Base-by-base conservation (phyloP, 306 rosid genomes). In the Trifolium dubium region DNA sequence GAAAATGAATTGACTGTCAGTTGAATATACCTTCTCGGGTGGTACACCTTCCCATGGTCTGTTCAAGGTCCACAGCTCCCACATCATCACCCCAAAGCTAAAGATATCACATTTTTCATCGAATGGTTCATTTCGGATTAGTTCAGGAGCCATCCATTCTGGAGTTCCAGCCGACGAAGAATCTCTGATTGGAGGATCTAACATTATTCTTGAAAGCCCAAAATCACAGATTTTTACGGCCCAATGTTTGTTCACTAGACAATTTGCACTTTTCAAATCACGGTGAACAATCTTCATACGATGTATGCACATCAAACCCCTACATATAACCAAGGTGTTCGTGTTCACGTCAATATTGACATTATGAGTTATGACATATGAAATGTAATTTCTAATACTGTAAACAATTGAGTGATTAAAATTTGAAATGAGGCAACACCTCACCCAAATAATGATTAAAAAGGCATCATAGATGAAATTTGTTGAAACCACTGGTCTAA, bases 101-200 rank as follows among this genome's bases (percentile, higher is more conserved):
- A 95, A 95, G 69, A 95, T 92, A 80, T 95, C 99, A 71, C 99
- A 95, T 83, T 95, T 95, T 80, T 95, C 99, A 2, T 90, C 82
- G 83, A 90, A 92, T 53, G 98, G 98, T 76, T 95, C 99, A 8
- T 88, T 95, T 85, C 93, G 88, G 56, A 95, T 88, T 47, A 92
- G 99, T 80, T 95, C 98, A 64, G 99, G 99, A 71, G 99, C 99
- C 99, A 95, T 95, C 99, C 99, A 95, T 81, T 95, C 99, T 4
- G 99, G 99, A 64, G 99, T 95, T 82, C 99, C 99, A 2, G 98
- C 98, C 5, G 98, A 92, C 5, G 96, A 81, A 23, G 92, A 81
- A 77, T 87, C 96, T 66, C 73, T 83, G 75, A 85, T 83, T 54
- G 96, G 85, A 72, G 84, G 74, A 9, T 87, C 88, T 0, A 69